Evolutionary conservation across 495 filamentous ascomycete species (phyloP).

Genomic region (Aspergillus homomorphus): DNA sequence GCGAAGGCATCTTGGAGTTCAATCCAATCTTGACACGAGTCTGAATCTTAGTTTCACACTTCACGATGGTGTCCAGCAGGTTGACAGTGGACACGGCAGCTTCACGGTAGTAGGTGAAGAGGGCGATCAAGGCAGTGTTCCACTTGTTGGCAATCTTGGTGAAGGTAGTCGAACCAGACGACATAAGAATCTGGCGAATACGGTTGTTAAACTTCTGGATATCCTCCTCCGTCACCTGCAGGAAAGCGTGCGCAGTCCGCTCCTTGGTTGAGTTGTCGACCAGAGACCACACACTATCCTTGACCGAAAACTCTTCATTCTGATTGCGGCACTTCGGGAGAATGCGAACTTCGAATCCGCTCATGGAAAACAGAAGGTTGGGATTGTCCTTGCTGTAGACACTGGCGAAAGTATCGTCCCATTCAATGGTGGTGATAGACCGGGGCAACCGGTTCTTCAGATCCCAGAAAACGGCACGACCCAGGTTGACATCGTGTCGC

Average conservation of each 20-base stretch:
- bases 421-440: constrained; percentile 95
- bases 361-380: constrained; percentile 97
- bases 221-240: constrained; percentile 97
- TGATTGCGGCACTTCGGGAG: constrained; percentile 93
- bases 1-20: constrained; percentile 99
- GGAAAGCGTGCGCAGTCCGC: constrained; percentile 94
- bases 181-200: constrained; percentile 98
- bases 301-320: constrained; percentile 94
- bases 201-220: constrained; percentile 99
- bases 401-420: constrained; percentile 99
- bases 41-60: constrained; percentile 99
- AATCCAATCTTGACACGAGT: constrained; percentile 98
- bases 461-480: constrained; percentile 98
- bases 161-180: constrained; percentile 96
- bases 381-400: constrained; percentile 99
- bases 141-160: constrained; percentile 99
- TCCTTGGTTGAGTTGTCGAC: constrained; percentile 96
- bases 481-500: constrained; percentile 98
- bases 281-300: constrained; percentile 97
- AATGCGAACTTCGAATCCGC: constrained; percentile 95
- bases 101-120: constrained; percentile 99
- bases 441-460: constrained; percentile 94
- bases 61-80: constrained; percentile 95
- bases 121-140: constrained; percentile 97
- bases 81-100: constrained; percentile 97